Evolutionary conservation across 2,329 filamentous ascomycete genomes (phyloP).

Genomic region (Leptographium radiaticola): DNA sequence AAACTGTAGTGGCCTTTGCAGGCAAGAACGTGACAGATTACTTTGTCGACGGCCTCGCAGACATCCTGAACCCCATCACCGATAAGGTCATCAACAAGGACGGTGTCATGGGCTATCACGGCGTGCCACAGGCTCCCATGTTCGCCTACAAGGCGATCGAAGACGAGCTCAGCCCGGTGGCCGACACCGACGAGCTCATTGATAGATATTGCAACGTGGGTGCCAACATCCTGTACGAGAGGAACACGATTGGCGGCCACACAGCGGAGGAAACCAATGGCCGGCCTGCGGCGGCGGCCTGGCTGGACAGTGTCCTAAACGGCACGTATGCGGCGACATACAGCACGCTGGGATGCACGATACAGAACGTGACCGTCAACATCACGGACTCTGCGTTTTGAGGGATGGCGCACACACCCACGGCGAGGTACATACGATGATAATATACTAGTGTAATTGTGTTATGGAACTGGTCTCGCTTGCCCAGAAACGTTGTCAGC

Average conservation of each 20-base stretch:
- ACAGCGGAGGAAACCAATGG: constrained; percentile 17
- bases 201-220: constrained; percentile 21
- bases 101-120: constrained; percentile 22
- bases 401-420: background rate
- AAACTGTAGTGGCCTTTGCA: constrained; percentile 17
- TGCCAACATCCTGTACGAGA: constrained; percentile 29
- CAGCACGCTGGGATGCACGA: constrained; percentile 6
- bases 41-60: constrained; percentile 23
- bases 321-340: constrained; percentile 7
- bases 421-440: no score
- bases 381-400: constrained; percentile 4
- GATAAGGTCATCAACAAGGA: constrained; percentile 17
- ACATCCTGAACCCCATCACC: constrained; percentile 14
- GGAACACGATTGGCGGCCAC: constrained; percentile 28
- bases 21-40: constrained; percentile 25
- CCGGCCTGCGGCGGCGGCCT: constrained; percentile 12
- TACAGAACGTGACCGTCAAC: constrained; percentile 5
- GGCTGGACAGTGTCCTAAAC: constrained; percentile 11
- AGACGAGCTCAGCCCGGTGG: constrained; percentile 28
- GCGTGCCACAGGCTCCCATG: constrained; percentile 30
- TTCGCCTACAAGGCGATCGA: constrained; percentile 32
- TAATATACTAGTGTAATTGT: no score
- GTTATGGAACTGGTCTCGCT: no score
- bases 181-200: constrained; percentile 17
- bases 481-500: no score